Evolutionary conservation across 768 basidiomycete species (phyloP).

Genomic region (Termitomyces titanicus): DNA sequence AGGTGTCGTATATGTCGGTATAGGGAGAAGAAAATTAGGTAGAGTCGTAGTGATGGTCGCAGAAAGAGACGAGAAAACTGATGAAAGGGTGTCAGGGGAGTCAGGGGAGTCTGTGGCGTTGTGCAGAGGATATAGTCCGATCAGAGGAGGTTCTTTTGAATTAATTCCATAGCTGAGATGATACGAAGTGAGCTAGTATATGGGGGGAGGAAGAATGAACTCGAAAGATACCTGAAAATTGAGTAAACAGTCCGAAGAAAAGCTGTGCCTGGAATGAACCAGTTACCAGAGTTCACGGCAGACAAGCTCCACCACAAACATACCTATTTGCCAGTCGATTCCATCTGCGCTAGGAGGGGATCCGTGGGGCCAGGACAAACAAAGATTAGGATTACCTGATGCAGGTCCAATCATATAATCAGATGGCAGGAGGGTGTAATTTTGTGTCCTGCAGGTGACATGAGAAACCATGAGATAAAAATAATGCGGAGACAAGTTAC

Average conservation of each 20-base stretch:
- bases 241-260: conserved; percentile 79
- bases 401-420: conserved; percentile 77
- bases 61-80: conserved; percentile 57
- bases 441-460: conserved; percentile 30
- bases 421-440: conserved; percentile 65
- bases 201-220: conserved; percentile 1
- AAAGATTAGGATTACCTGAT: conserved; percentile 58
- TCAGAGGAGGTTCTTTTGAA: conserved; percentile 67
- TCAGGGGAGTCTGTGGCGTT: conserved; percentile 42
- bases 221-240: conserved; percentile 77
- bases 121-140: conserved; percentile 66
- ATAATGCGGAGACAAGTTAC: conserved; percentile 31
- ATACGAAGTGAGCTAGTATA: neutral
- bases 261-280: conserved; percentile 42
- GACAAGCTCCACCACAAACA: neutral
- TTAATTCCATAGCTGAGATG: conserved; percentile 69
- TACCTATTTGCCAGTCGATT: conserved; percentile 82
- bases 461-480: neutral
- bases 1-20: conserved; percentile 61
- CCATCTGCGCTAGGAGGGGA: conserved; percentile 65
- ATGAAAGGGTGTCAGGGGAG: conserved; percentile 37
- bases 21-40: conserved; percentile 67
- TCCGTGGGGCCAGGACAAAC: conserved; percentile 73
- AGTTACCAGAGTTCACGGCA: neutral
- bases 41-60: conserved; percentile 65